Evolutionary conservation across 495 filamentous ascomycete genomes (phyloP), one percentile per base, ranked within the genome.

Genomic region (Penicillium coffeae): DNA sequence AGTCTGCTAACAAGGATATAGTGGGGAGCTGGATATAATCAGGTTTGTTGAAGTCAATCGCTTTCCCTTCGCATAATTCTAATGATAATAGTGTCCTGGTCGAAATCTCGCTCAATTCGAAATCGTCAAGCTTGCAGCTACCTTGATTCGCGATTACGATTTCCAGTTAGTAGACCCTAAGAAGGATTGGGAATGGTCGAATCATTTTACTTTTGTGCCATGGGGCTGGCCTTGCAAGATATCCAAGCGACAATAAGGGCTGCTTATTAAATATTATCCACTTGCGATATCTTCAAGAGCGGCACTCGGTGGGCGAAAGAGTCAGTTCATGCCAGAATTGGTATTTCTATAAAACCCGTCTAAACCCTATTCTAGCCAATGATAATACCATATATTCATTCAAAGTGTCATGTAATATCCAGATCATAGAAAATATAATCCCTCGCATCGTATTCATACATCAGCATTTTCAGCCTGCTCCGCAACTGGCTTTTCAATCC

Each of bases 71-170:
- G n/a, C n/a, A n/a, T n/a, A n/a, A n/a, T n/a, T n/a, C n/a, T n/a
- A n/a, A n/a, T n/a, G n/a, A n/a, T n/a, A n/a, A n/a, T 47, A 55
- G 16, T 78, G 73, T 38, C 72, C 69, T 0, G 73, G 73, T 0
- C 61, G 63, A 6, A 63, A 76, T 35, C 47, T 77, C n/a, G 75
- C 75, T 10, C 61, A 67, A 18, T 67, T 76, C 12, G 70, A 80
- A 50, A 45, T 80, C 15, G 58, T 42, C 20, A 80, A 77, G 52
- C 52, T 73, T 12, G 41, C 60, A 1, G 59, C 70, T 2, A 73
- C 65, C 0, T 20, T 76, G 9, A 41, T 73, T 13, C 60, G 66
- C 33, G 73, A 77, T 41, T 75, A 65, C 47, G 63, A 72, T 2
- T 58, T 78, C 37, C 46, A 64, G 35, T 63, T 66, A 39, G 62